Evolutionary conservation across 257 asterid genomes (phyloP).

Genomic region (Voacanga thouarsii): DNA sequence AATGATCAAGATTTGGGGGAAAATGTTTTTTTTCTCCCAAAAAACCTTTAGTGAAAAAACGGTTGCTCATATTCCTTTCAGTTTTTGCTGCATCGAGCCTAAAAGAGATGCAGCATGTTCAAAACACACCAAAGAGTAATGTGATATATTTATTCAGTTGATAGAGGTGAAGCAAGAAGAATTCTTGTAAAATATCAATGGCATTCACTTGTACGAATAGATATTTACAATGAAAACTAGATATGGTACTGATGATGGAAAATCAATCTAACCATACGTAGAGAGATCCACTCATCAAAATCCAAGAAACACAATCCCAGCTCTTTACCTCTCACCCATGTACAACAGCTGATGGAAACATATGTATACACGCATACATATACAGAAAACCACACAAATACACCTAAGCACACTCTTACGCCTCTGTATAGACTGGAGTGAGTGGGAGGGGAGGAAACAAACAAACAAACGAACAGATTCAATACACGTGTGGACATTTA

Average conservation of each 20-base stretch:
- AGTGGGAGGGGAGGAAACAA: neutral
- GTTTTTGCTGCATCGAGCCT: neutral
- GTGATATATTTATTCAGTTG: neutral
- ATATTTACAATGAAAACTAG: neutral
- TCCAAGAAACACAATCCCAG: neutral
- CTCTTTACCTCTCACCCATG: neutral
- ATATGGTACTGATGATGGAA: neutral
- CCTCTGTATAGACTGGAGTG: neutral
- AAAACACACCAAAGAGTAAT: neutral
- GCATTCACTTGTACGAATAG: neutral
- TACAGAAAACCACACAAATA: neutral
- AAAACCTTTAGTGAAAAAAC: neutral
- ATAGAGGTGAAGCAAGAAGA: neutral
- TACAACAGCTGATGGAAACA: neutral
- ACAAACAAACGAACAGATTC: slow-evolving; percentile 4
- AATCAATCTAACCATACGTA: neutral
- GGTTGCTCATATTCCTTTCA: neutral
- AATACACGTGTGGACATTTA: neutral
- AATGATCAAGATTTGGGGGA: neutral
- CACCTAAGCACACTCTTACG: neutral
- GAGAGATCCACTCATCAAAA: neutral
- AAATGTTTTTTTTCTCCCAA: no score
- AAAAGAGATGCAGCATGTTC: neutral
- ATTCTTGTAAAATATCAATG: neutral
- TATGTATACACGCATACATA: neutral